Percentiles rank a stretch among this genome's conserved stretches.
Conservation (phyloP, 1,139 yeast species). For the Yamadazyma atmosphaerica region DNA sequence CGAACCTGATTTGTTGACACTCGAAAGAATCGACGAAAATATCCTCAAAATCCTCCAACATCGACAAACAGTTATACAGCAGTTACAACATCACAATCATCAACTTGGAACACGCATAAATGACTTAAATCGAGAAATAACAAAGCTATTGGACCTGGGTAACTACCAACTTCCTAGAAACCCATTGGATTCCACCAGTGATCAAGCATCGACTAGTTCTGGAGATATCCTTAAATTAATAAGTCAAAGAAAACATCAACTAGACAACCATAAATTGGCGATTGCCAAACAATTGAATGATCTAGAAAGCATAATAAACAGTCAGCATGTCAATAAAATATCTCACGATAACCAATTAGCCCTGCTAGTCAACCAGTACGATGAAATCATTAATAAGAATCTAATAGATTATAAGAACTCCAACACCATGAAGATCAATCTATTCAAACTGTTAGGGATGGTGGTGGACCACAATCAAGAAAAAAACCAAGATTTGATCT, state of each 20-base stretch:
- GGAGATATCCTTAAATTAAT: slow-evolving; percentile 4
- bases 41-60: slow-evolving; percentile 27
- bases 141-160: slow-evolving; percentile 24
- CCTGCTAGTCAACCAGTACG: slow-evolving; percentile 22
- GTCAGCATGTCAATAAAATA: slow-evolving; percentile 43
- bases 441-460: slow-evolving; percentile 47
- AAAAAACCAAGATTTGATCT: slow-evolving; percentile 29
- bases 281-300: slow-evolving; percentile 60
- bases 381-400: slow-evolving; percentile 24
- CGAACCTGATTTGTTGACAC: slow-evolving; percentile 51
- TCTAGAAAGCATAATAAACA: slow-evolving; percentile 52
- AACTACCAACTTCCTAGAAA: slow-evolving; percentile 8
- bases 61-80: slow-evolving; percentile 25
- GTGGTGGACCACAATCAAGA: slow-evolving; percentile 29
- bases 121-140: slow-evolving; percentile 24
- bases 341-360: slow-evolving; percentile 35
- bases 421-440: slow-evolving; percentile 40
- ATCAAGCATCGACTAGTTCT: slow-evolving; percentile 24
- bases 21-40: slow-evolving; percentile 48
- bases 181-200: slow-evolving; percentile 19
- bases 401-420: slow-evolving; percentile 31
- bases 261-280: slow-evolving; percentile 53
- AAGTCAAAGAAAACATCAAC: slow-evolving; percentile 23
- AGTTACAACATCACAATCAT: slow-evolving; percentile 20
- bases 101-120: slow-evolving; percentile 20